Base-by-base conservation (phyloP, 371 early-diverging fungal species). In the Synchytrium microbalum region DNA sequence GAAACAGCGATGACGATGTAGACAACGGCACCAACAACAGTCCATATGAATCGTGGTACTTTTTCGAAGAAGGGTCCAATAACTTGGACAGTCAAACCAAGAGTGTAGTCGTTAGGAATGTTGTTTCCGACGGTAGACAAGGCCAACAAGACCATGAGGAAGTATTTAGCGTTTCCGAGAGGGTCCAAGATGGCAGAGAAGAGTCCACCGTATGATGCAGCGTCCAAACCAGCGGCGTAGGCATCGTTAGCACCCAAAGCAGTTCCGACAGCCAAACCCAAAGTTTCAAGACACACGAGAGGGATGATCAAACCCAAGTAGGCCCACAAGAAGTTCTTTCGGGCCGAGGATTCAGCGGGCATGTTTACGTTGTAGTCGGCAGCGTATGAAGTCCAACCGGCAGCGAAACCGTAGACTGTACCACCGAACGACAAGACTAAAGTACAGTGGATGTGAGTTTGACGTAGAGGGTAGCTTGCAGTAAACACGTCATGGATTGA, bases 251-350 rank as follows among this genome's bases (percentile, higher is more conserved):
- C 38, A 32, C 16, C 55, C 46, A 64, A 30, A 14, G 68, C 63
- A 16, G 64, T 55, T 16, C 65, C 65, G 38, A 69, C 29, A 24
- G 56, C 65, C 1, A 69, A 32, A 23, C 76, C 76, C 27, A 75
- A 29, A 13, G 58, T 54, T 55, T 75, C 69, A 14, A 72, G 52
- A 26, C 71, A 67, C 27, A 68, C 51, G 27, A 67, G 63, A 8
- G 73, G 66, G 38, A 75, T 58, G 64, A 67, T 66, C 28, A 66
- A 62, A 23, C 76, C 73, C 19, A 73, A 54, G 61, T 70, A 75
- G 16, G 71, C 66, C 53, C 67, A 59, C 25, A 54, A 0, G 38
- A 67, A 69, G 26, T 71, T 61, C 13, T 53, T 29, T n/a, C 46
- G 52, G 5, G 58, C 16, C 28, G 64, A 59, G 28, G 68, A 67